These are phyloP conservation scores for Diospyros kaki DNA, from an alignment of 148 eudicot species.

Conservation along the genomic window DNA sequence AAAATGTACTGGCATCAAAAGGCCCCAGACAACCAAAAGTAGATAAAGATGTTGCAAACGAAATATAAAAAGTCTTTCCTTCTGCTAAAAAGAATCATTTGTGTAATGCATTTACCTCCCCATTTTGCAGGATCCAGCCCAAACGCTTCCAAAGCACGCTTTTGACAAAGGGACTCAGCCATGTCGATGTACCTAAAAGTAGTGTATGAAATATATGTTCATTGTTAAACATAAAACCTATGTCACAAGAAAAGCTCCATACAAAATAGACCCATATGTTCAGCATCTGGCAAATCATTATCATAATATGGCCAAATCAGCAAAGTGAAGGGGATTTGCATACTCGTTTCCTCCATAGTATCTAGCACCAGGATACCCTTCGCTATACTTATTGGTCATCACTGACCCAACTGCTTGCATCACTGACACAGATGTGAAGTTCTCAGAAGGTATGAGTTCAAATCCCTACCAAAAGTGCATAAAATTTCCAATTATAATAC, in stretches of 20 bases:
- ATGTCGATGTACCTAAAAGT: slow-evolving; percentile 76
- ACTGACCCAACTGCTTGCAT: slow-evolving; percentile 99
- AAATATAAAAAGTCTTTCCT: not conserved
- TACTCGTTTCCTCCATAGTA: slow-evolving; percentile 99
- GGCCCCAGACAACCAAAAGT: not conserved
- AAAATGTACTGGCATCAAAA: not conserved
- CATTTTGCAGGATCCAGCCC: slow-evolving; percentile 94
- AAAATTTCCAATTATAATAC: not conserved
- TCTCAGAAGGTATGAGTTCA: slow-evolving; percentile 96
- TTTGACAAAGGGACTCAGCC: slow-evolving; percentile 95
- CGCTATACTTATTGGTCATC: slow-evolving; percentile 99
- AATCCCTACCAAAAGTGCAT: slow-evolving; percentile 50
- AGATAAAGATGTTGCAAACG: not conserved
- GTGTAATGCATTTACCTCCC: slow-evolving; percentile 63
- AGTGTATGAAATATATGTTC: not conserved
- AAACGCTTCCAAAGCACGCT: slow-evolving; percentile 95
- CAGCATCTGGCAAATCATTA: not conserved
- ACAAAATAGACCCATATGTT: not conserved
- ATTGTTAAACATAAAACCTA: not conserved
- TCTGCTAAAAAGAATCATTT: not conserved
- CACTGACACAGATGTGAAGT: slow-evolving; percentile 92
- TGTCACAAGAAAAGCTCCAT: not conserved
- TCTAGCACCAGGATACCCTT: slow-evolving; percentile 99
- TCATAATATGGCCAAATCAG: not conserved
- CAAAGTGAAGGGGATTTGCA: slow-evolving; percentile 17